Evolutionary conservation across 495 filamentous ascomycete genomes (phyloP), one percentile per base, ranked within the genome.

Genomic region (Penicillium cosmopolitanum): DNA sequence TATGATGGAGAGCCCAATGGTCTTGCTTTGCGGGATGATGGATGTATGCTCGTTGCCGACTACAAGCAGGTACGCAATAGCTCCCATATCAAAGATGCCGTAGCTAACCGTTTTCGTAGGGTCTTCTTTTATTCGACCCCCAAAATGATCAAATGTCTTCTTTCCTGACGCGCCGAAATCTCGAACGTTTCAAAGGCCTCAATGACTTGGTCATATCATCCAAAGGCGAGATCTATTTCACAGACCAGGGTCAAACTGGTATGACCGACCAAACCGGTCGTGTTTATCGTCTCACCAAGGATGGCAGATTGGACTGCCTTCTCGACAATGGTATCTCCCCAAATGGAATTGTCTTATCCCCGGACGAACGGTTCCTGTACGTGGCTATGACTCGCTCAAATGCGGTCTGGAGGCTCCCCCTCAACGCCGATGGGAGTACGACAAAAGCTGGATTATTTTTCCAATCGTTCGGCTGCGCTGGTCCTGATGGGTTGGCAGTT

Each of bases 361-460:
- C 55, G 5, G 65, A 73, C 43, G 65, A 70, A 50, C 48, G 50
- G 7, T 66, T 68, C 18, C 50, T 72, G 3, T 70, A 64, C 19
- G 69, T 72, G 8, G 69, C 67, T 40, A 72, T 72, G 67, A 72
- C 69, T 48, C 64, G 69, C 12, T 62, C 67, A 12, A 72, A 72
- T 50, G 40, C 62, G 0, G 67, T 72, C 18, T 72, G 62, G 69
- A 55, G 62, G 19, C 56, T 72, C 2, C 67, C 69, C 15, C 58
- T 72, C 23, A 60, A 68, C 50, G 60, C 55, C 9, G 69, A 72
- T 60, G 66, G 69, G n/a, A 64, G 53, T 3, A 69, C 67, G 8
- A 62, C 65, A 7, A 66, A 69, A 51, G 63, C 51, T 7, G 69
- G 64, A 5, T 33, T 69, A 7, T 72, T 69, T 53, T 72, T 69